These are phyloP conservation scores for Colletotrichum echinochloae DNA, from an alignment of 2,329 filamentous ascomycete species.

Conservation along the genomic window DNA sequence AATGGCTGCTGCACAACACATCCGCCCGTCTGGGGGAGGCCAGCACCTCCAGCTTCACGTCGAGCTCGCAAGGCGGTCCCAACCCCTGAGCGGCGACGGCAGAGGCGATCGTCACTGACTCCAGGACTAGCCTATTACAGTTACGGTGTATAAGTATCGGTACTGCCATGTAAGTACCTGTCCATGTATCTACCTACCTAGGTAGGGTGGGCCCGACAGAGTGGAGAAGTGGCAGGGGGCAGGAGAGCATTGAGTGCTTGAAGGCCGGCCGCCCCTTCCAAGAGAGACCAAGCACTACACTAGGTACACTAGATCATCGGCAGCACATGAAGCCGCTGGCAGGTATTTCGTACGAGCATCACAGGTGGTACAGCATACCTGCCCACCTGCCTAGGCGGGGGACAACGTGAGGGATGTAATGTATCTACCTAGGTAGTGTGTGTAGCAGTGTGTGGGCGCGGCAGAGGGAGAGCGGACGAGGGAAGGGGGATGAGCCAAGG, in stretches of 20 bases:
- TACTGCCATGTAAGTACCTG: too few relatives aligned
- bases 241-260: not conserved
- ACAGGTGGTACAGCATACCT: not conserved
- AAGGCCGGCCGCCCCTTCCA: conserved; percentile 8
- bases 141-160: too few relatives aligned
- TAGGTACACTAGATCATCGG: not conserved
- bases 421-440: too few relatives aligned
- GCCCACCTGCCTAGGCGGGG: not conserved
- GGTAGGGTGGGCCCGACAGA: conserved; percentile 9
- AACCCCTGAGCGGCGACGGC: conserved; percentile 34
- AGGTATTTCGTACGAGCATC: not conserved
- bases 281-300: not conserved
- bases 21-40: not conserved
- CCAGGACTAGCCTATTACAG: conserved; percentile 7
- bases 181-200: too few relatives aligned
- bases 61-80: conserved; percentile 33
- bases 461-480: conserved; percentile 8
- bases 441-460: conserved; percentile 3
- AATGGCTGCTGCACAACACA: not conserved
- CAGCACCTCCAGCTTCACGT: conserved; percentile 3
- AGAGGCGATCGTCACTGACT: conserved; percentile 35
- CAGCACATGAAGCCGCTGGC: not conserved
- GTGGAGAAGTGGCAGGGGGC: conserved; percentile 8
- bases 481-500: not conserved
- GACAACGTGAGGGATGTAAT: not conserved